Evolutionary conservation across 2,329 filamentous ascomycete genomes (phyloP).

Genomic region (Cladosporium phlei): DNA sequence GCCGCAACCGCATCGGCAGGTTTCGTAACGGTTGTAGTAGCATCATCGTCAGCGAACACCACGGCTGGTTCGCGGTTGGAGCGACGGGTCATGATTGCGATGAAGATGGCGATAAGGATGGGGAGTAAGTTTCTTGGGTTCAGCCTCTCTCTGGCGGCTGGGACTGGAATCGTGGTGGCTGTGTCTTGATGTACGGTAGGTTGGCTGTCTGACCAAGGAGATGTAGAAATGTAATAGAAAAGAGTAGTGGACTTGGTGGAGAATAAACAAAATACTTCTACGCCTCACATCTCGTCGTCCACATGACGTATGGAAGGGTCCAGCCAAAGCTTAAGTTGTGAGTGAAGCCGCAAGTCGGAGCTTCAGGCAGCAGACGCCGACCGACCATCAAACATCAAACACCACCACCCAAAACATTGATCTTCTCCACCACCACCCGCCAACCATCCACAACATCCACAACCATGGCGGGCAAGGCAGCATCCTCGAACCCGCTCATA

Average conservation of each 20-base stretch:
- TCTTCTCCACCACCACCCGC: not conserved
- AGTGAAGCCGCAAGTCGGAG: too few relatives aligned
- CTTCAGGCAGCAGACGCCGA: constrained; percentile 6
- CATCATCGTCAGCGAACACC: constrained; percentile 10
- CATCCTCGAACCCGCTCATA: constrained; percentile 40
- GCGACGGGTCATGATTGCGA: constrained; percentile 6
- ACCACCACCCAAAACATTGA: too few relatives aligned
- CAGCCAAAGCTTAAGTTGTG: too few relatives aligned
- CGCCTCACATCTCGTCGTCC: too few relatives aligned
- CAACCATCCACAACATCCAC: not conserved
- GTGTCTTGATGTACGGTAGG: too few relatives aligned
- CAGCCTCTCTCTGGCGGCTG: too few relatives aligned
- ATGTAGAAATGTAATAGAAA: too few relatives aligned
- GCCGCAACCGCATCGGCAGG: constrained; percentile 34
- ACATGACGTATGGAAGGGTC: too few relatives aligned
- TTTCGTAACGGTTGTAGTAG: constrained; percentile 33
- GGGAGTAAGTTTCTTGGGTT: not conserved
- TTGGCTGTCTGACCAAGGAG: too few relatives aligned
- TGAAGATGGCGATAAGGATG: not conserved
- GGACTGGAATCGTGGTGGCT: too few relatives aligned
- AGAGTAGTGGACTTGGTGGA: too few relatives aligned
- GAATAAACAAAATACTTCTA: too few relatives aligned
- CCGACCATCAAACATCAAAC: not conserved
- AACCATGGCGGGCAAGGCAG: constrained; percentile 32
- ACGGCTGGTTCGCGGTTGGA: constrained; percentile 6